These are phyloP conservation scores for Maudiozyma turicensis DNA, from an alignment of 805 yeast genomes.

Conservation along the genomic window DNA sequence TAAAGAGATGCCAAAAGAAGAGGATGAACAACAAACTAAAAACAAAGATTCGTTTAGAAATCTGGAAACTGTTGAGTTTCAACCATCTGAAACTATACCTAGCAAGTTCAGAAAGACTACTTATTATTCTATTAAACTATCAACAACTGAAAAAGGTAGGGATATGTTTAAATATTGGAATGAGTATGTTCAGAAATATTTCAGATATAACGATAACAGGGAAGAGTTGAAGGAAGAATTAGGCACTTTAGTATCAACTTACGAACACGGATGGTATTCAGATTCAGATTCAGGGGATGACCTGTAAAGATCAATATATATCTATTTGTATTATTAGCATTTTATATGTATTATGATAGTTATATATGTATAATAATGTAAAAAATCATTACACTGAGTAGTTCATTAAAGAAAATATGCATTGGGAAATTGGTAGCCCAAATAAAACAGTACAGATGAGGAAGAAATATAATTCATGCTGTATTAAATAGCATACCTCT, in stretches of 20 bases:
- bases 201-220: conserved; percentile 37
- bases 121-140: conserved; percentile 8
- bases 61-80: conserved; percentile 14
- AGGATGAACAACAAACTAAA: background rate
- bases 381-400: background rate
- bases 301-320: background rate
- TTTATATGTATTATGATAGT: background rate
- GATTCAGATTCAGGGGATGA: conserved; percentile 39
- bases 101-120: conserved; percentile 8
- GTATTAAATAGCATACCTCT: conserved; percentile 23
- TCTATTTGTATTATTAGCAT: background rate
- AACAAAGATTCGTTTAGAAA: conserved; percentile 1
- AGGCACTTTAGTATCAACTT: conserved; percentile 35
- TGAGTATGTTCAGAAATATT: conserved; percentile 23
- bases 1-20: background rate
- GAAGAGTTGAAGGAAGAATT: conserved; percentile 45
- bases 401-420: background rate
- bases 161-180: conserved; percentile 25
- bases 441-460: background rate
- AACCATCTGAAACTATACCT: conserved; percentile 25
- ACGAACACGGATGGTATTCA: conserved; percentile 43
- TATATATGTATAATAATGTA: background rate
- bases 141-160: conserved; percentile 23
- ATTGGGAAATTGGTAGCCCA: background rate
- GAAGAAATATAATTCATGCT: background rate